These are phyloP conservation scores for Pythium monospermum DNA, from an alignment of 352 stramenopile species.

Conservation along the genomic window DNA sequence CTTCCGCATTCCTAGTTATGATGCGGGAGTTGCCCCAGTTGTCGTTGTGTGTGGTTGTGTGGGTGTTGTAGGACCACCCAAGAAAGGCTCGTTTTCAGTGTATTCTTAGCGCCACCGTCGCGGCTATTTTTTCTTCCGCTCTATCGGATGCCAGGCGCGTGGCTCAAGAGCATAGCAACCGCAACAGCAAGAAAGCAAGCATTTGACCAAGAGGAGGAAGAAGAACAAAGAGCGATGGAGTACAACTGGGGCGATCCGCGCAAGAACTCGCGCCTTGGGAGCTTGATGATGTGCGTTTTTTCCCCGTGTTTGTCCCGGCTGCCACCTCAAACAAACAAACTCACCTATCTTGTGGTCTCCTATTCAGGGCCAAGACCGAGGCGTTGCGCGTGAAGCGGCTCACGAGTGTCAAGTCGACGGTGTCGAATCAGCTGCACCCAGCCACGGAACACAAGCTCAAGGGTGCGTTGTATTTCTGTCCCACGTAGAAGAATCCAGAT, in stretches of 20 bases:
- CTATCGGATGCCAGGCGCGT: too few relatives aligned
- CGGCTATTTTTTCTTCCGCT: too few relatives aligned
- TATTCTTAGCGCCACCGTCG: too few relatives aligned
- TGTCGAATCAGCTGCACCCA: conserved; percentile 74
- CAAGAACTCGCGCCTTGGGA: conserved; percentile 69
- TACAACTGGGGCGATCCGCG: conserved; percentile 83
- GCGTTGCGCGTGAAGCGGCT: conserved; percentile 61
- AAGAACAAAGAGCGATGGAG: conserved; percentile 33
- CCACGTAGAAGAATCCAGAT: neutral
- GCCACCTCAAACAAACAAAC: neutral
- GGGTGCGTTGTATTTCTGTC: conserved; percentile 28
- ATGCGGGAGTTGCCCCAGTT: too few relatives aligned
- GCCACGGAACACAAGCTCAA: conserved; percentile 58
- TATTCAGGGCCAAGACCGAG: conserved; percentile 64
- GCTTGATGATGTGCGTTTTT: conserved; percentile 66
- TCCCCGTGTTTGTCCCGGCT: neutral
- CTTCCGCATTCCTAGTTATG: too few relatives aligned
- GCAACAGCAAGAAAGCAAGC: too few relatives aligned
- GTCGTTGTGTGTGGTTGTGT: too few relatives aligned
- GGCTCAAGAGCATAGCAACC: too few relatives aligned
- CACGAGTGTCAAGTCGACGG: conserved; percentile 62
- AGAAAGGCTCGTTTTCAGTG: too few relatives aligned
- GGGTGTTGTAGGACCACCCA: too few relatives aligned
- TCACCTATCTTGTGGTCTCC: neutral
- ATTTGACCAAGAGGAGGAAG: too few relatives aligned